Base-by-base conservation (phyloP, 2,329 filamentous ascomycete genomes). In the Coniochaeta prunicola region DNA sequence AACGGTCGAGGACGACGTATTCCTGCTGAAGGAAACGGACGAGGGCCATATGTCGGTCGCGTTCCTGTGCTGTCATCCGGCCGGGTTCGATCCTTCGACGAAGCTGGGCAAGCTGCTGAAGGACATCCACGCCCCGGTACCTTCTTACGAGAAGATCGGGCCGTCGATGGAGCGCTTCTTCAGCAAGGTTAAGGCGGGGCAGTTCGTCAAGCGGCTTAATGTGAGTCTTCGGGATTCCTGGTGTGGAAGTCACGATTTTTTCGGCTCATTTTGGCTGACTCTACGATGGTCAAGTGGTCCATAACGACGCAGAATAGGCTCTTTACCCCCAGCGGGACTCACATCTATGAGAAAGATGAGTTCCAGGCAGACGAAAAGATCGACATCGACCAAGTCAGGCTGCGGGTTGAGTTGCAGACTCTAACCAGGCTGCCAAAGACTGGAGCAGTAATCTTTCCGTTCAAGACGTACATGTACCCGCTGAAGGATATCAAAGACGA, bases 81-180 rank as follows among this genome's bases (percentile, higher is more conserved):
- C 76, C 0, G 81, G 80, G 0, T 84, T 83, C 54, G 76, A 82
- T 53, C 79, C 81, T 0, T 72, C 76, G 0, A 53, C 66, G 2
- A 84, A 84, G 67, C 67, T 84, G 30, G 80, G 79, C 2, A 74
- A 75, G 62, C 63, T 74, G 10, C 67, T 84, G 21, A 68, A 67
- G 48, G 78, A 80, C 24, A 79, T 84, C 12, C 82, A 85, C 59
- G 67, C 60, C 17, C 79, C 79, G 0, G 81, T 84, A 38, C 82
- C 82, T 0, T 71, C 72, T 0, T 84, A 82, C 58, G 76, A 81
- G 17, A 82, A 78, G 69, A 82, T 84, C 30, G 80, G 76, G 0
- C 64, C 70, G 0, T 83, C 80, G 60, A 82, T 84, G 80, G 80
- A 84, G 67, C 72, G 74, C 6, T 82, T 79, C 66, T 83, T 84